phyloP scores from a whole-genome alignment of 345 rosid genomes.

The Leavenworthia alabamica region DNA sequence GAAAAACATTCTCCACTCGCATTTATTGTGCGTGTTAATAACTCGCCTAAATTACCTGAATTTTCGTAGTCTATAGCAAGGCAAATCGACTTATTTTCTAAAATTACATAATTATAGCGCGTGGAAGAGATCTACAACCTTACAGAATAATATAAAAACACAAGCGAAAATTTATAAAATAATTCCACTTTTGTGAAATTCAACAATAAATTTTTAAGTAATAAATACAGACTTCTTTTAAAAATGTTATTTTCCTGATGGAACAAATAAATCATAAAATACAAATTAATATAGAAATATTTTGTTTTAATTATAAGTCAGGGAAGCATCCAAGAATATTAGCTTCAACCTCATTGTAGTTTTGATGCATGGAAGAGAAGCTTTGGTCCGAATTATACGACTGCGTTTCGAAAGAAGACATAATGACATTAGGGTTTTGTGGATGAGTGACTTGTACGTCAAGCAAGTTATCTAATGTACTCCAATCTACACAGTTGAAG shows the following conservation, averaged over 20 bases:
- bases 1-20: too few species aligned
- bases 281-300: slow-evolving; percentile 15
- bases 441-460: slow-evolving; percentile 26
- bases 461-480: slow-evolving; percentile 50
- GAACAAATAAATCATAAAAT: slow-evolving; percentile 32
- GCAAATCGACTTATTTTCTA: too few species aligned
- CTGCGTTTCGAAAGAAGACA: slow-evolving; percentile 24
- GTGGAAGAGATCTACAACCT: not conserved
- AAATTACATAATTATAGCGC: too few species aligned
- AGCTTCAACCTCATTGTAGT: slow-evolving; percentile 30
- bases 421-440: slow-evolving; percentile 13
- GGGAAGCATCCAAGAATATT: slow-evolving; percentile 58
- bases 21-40: too few species aligned
- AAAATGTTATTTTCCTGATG: slow-evolving; percentile 28
- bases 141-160: not conserved
- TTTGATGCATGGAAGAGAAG: slow-evolving; percentile 33
- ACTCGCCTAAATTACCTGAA: too few species aligned
- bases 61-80: too few species aligned
- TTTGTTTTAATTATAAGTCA: slow-evolving; percentile 36
- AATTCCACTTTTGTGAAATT: slow-evolving; percentile 29
- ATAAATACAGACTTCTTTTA: slow-evolving; percentile 22
- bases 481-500: slow-evolving; percentile 53
- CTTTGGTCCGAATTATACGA: slow-evolving; percentile 17
- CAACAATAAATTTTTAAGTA: slow-evolving; percentile 6
- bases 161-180: not conserved